Conservation (phyloP, 108 stramenopile species). For the Cylindrotheca fusiformis region DNA sequence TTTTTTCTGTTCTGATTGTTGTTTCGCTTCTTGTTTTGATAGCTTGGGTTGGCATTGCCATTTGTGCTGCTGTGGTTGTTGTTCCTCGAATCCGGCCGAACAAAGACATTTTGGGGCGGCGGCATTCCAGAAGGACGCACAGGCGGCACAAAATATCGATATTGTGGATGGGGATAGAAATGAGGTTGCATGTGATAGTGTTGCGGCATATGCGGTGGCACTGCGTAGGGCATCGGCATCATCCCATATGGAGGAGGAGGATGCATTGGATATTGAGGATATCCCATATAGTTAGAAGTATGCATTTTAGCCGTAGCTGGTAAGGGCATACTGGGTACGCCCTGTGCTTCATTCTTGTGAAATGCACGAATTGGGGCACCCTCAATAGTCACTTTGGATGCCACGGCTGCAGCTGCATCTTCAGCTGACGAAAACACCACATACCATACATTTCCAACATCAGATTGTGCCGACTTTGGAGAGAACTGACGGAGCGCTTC, state of each 20-base stretch:
- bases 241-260: not conserved
- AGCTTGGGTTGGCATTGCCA: not conserved
- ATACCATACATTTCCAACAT: slow-evolving; percentile 12
- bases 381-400: not conserved
- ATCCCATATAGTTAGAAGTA: not conserved
- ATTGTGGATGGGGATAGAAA: not conserved
- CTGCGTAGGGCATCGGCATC: not conserved
- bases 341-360: slow-evolving; percentile 8
- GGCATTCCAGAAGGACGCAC: not conserved
- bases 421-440: slow-evolving; percentile 6
- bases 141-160: not conserved
- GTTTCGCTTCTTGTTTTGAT: not conserved
- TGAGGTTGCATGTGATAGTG: not conserved
- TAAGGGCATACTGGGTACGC: not conserved
- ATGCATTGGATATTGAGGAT: not conserved
- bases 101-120: slow-evolving; percentile 2
- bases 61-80: not conserved
- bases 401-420: slow-evolving; percentile 1
- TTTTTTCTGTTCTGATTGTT: slow-evolving; percentile 2
- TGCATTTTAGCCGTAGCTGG: not conserved
- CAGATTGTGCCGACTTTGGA: slow-evolving; percentile 3
- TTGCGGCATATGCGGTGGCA: not conserved
- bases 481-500: not conserved
- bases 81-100: not conserved
- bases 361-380: not conserved